phyloP scores from a whole-genome alignment of 345 rosid genomes.

The Streptanthus diversifolius region DNA sequence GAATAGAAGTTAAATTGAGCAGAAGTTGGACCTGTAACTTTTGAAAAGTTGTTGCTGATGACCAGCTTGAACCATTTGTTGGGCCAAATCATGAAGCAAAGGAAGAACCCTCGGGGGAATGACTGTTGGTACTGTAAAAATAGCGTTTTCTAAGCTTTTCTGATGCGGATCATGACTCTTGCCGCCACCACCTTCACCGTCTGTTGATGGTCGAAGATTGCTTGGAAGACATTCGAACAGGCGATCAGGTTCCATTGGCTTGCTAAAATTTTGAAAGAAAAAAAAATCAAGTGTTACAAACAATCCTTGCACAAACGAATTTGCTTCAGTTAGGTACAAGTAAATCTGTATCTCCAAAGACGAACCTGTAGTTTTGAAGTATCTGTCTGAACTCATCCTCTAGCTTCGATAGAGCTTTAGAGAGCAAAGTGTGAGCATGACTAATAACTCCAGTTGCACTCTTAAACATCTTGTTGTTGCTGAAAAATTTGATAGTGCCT shows the following conservation, averaged over 20 bases:
- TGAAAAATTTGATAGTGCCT: conserved; percentile 64
- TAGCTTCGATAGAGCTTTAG: conserved; percentile 79
- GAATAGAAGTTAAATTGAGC: not conserved
- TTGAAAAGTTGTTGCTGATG: conserved; percentile 87
- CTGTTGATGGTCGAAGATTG: conserved; percentile 62
- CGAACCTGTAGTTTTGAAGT: conserved; percentile 76
- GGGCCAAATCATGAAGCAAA: conserved; percentile 70
- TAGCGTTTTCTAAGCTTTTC: conserved; percentile 56
- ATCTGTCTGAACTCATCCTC: conserved; percentile 89
- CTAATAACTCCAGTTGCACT: conserved; percentile 57
- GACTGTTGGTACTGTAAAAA: conserved; percentile 69
- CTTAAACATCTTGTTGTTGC: conserved; percentile 54
- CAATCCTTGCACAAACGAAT: no score
- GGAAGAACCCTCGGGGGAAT: conserved; percentile 87
- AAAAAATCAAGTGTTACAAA: not conserved
- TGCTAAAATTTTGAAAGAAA: conserved; percentile 49
- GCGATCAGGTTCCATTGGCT: conserved; percentile 91
- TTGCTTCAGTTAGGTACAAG: not conserved
- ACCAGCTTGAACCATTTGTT: conserved; percentile 85
- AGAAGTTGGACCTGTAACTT: conserved; percentile 58
- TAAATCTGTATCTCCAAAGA: not conserved
- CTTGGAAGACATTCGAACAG: conserved; percentile 83
- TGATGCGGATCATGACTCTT: conserved; percentile 49
- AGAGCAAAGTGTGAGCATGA: conserved; percentile 66
- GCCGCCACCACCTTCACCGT: conserved; percentile 37